Conservation (phyloP, 306 rosid genomes). For the Trifolium repens region DNA sequence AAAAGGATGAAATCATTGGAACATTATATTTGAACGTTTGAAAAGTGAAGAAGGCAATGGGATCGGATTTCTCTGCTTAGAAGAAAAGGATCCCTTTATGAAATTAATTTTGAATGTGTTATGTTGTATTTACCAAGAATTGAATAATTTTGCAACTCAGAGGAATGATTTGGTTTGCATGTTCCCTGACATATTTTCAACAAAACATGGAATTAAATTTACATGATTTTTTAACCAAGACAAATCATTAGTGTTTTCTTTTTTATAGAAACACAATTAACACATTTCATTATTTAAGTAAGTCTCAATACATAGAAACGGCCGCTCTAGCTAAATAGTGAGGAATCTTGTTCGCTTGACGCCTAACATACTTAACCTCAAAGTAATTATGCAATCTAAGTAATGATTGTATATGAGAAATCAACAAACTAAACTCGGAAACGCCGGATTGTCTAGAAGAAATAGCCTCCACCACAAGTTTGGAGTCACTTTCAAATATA, state of each 20-base stretch:
- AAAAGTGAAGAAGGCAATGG: slow-evolving; percentile 37
- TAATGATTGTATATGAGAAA: too few species aligned
- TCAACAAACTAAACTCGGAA: too few species aligned
- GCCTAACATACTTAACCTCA: too few species aligned
- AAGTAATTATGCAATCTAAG: too few species aligned
- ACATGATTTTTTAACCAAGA: slow-evolving; percentile 43
- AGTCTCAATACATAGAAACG: too few species aligned
- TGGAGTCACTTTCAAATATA: too few species aligned
- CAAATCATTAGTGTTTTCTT: slow-evolving; percentile 15
- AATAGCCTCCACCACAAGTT: too few species aligned
- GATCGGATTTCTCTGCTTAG: slow-evolving; percentile 54
- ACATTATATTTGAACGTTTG: slow-evolving; percentile 56
- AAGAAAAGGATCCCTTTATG: slow-evolving; percentile 77
- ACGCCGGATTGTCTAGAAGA: too few species aligned
- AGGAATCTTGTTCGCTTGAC: too few species aligned
- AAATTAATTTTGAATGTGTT: background rate
- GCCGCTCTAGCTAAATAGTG: too few species aligned
- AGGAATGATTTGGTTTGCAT: slow-evolving; percentile 70
- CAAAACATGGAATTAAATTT: slow-evolving; percentile 56
- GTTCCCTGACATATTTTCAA: slow-evolving; percentile 69
- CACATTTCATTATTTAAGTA: too few species aligned
- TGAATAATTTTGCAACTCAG: slow-evolving; percentile 36
- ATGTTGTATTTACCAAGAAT: slow-evolving; percentile 10
- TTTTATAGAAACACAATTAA: too few species aligned
- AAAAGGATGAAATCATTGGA: slow-evolving; percentile 69